Base-by-base conservation (phyloP, 169 alveolate species). In the Cryptosporidium bovis region DNA sequence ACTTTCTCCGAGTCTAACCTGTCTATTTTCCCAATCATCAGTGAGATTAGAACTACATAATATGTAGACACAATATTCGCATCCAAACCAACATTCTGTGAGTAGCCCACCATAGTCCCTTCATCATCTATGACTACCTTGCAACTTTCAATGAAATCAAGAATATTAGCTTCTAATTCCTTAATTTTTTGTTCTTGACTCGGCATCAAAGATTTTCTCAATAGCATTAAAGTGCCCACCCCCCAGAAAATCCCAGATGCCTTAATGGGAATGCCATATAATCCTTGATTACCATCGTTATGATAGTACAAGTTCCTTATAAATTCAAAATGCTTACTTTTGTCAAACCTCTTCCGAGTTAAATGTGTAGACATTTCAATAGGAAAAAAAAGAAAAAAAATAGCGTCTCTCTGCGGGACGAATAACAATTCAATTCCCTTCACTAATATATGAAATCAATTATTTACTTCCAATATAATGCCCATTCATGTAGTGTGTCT, bases 401-500 rank as follows among this genome's bases (percentile, higher is more conserved):
- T 8, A 40, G 48, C 48, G 48, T 40, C 48, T 40, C 48, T 40
- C 48, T 40, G 48, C 48, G 48, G 48, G 48, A 40, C 48, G 48
- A 8, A 40, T 6, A 6, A 6, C 10, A 8, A 6, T 40, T 40
- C 10, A 40, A 40, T 40, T 6, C 10, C 10, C 10, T 40, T 6
- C 10, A 6, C 10, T 40, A 40, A 40, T 40, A 40, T 40, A 8
- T 8, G 48, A 8, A 1, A 0, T 53, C 20, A 53, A 20, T 53
- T 53, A 33, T 65, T 90, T 71, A 94, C 51, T 90, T 91, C 97
- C 97, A 95, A 83, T 95, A 94, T 16, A 92, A 64, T 2, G 97
- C 96, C 97, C 97, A 95, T 27, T 94, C 94, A 82, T 95, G 97
- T 7, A 95, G 93, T 56, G 93, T 95, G 65, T 95, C 97, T 36